Evolutionary conservation across 495 filamentous ascomycete species (phyloP).

Genomic region (Lophiotrema nucula): DNA sequence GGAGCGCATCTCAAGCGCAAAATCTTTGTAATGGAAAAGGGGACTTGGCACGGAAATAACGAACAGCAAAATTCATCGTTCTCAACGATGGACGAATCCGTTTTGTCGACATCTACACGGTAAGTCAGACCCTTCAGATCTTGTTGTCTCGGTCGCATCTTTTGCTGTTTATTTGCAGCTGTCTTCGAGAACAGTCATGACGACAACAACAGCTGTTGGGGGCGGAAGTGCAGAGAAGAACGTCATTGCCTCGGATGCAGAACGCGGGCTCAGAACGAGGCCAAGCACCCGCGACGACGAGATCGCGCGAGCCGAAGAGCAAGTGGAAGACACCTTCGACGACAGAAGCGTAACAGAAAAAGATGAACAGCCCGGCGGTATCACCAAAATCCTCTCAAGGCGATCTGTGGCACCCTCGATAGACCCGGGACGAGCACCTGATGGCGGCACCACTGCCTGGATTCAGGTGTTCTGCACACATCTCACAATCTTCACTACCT

Average conservation of each 20-base stretch:
- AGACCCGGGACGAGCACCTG: conserved; percentile 54
- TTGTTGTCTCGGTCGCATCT: no score
- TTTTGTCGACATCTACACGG: no score
- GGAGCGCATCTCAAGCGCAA: no score
- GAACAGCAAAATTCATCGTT: no score
- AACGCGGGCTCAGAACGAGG: background rate
- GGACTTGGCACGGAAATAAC: no score
- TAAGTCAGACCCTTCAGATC: no score
- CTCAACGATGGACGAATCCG: no score
- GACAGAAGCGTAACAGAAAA: background rate
- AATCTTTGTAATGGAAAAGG: no score
- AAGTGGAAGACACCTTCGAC: background rate
- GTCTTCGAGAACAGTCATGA: no score
- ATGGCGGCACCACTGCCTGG: conserved; percentile 62
- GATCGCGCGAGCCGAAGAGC: background rate
- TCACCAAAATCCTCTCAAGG: background rate
- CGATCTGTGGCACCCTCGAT: background rate
- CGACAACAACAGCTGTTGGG: no score
- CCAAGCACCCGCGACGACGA: background rate
- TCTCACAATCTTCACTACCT: conserved; percentile 64
- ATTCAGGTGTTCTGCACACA: conserved; percentile 58
- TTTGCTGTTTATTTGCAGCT: no score
- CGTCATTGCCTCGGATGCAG: background rate
- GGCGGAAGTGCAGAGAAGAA: background rate
- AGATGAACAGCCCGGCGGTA: background rate